Percentiles rank a stretch among this genome's conserved stretches.
Evolutionary conservation across 108 stramenopile genomes (phyloP).

Genomic region (Fragilaria radians): DNA sequence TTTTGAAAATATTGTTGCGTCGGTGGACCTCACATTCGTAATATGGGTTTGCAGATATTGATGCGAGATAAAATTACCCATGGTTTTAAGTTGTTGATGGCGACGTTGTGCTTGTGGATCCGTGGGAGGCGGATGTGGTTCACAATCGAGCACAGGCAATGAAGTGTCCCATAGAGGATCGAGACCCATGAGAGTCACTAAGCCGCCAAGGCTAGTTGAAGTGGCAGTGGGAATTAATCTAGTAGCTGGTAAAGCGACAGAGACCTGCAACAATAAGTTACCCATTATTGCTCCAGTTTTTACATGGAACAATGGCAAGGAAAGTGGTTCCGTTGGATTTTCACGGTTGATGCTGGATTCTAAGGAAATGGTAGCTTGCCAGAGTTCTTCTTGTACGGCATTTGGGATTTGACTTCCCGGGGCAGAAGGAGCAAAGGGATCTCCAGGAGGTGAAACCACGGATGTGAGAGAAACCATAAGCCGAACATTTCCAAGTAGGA

Average conservation of each 20-base stretch:
- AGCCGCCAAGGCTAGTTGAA: conserved; percentile 34
- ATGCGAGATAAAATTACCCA: conserved; percentile 63
- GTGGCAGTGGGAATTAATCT: background rate
- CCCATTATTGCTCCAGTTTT: conserved; percentile 36
- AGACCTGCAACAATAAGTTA: conserved; percentile 37
- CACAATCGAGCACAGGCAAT: conserved; percentile 29
- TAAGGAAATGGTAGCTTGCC: conserved; percentile 24
- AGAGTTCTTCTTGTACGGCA: conserved; percentile 12
- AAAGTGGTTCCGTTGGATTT: conserved; percentile 8
- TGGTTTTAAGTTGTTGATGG: conserved; percentile 61
- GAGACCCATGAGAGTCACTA: conserved; percentile 61
- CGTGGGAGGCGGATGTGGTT: conserved; percentile 1
- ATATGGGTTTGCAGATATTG: conserved; percentile 55
- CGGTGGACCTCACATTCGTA: conserved; percentile 27
- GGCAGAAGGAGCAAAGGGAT: conserved; percentile 1
- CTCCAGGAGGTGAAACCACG: background rate
- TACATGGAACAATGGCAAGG: conserved; percentile 37
- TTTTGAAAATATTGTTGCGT: conserved; percentile 35
- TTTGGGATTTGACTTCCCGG: background rate
- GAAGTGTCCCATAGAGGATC: conserved; percentile 37
- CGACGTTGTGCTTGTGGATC: conserved; percentile 18
- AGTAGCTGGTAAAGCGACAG: conserved; percentile 25
- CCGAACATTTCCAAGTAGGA: conserved; percentile 27
- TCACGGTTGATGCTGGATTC: conserved; percentile 15
- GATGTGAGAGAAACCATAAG: conserved; percentile 5